Evolutionary conservation across 2,329 filamentous ascomycete species (phyloP).

Genomic region (Sporothrix brasiliensis): DNA sequence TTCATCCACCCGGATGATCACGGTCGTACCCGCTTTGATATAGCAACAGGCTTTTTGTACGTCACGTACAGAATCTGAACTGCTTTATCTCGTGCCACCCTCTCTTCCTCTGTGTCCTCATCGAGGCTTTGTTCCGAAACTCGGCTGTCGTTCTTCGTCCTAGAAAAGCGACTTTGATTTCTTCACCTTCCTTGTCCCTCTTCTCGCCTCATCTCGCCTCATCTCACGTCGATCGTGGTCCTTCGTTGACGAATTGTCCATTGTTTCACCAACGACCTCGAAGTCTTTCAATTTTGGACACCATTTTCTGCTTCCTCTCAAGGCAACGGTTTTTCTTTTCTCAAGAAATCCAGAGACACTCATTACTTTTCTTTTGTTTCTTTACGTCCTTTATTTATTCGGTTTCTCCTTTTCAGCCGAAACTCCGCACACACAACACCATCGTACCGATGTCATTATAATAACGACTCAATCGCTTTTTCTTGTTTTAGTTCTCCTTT

Average conservation of each 20-base stretch:
- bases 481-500: slow-evolving; percentile 37
- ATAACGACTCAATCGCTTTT: slow-evolving; percentile 46
- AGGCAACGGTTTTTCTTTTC: slow-evolving; percentile 6
- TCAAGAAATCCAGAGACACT: slow-evolving; percentile 18
- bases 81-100: slow-evolving; percentile 21
- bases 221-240: slow-evolving; percentile 34
- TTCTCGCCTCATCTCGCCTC: not conserved
- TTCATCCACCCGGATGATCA: slow-evolving; percentile 49
- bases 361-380: slow-evolving; percentile 28
- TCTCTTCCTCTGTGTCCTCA: slow-evolving; percentile 1
- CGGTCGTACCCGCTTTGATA: slow-evolving; percentile 36
- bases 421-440: slow-evolving; percentile 10
- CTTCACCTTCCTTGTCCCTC: too few species aligned
- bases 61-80: slow-evolving; percentile 39
- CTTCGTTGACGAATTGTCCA: slow-evolving; percentile 3
- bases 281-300: slow-evolving; percentile 13
- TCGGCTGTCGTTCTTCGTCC: not conserved
- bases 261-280: slow-evolving; percentile 9
- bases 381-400: slow-evolving; percentile 10
- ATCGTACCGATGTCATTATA: slow-evolving; percentile 51
- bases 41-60: slow-evolving; percentile 39
- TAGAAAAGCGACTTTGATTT: not conserved
- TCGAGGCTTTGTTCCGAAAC: not conserved
- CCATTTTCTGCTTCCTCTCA: not conserved
- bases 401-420: slow-evolving; percentile 18